A percentile compares a stretch with the other conserved stretches of the same genome.
Evolutionary conservation across 306 rosid species (phyloP).

Genomic region (Cucumis sativus): DNA sequence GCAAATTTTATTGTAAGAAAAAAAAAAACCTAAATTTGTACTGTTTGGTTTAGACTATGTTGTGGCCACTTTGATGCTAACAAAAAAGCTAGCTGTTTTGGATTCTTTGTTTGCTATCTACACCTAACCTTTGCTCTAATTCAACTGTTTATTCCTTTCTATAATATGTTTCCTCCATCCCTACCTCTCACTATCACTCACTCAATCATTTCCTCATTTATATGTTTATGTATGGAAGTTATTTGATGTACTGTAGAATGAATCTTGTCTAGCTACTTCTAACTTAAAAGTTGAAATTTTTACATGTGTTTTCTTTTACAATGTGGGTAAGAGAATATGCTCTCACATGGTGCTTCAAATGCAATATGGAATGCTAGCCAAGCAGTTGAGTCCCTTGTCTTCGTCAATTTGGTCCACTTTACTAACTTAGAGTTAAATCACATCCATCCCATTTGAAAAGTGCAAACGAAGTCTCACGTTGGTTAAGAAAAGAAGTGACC

Average conservation of each 20-base stretch:
- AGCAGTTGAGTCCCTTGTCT: too few species aligned
- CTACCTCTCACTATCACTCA: background rate
- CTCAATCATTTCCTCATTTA: background rate
- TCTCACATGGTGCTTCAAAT: background rate
- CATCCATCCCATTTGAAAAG: background rate
- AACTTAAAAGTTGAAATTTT: too few species aligned
- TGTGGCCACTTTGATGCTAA: slow-evolving; percentile 56
- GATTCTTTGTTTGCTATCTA: slow-evolving; percentile 51
- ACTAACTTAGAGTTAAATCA: too few species aligned
- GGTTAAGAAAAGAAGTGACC: too few species aligned
- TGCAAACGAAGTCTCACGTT: too few species aligned
- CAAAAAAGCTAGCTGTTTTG: slow-evolving; percentile 25
- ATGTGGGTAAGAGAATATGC: background rate
- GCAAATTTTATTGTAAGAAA: slow-evolving; percentile 17
- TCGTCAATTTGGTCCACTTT: too few species aligned
- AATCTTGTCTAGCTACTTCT: too few species aligned
- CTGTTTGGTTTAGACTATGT: slow-evolving; percentile 20
- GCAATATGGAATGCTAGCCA: background rate
- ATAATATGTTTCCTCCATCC: background rate
- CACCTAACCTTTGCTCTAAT: slow-evolving; percentile 31
- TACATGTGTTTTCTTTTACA: too few species aligned
- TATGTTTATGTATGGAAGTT: too few species aligned
- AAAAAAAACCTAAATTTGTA: background rate
- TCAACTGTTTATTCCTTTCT: slow-evolving; percentile 24
- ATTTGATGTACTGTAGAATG: too few species aligned